Evolutionary conservation across 169 alveolate genomes (phyloP).

Genomic region (Babesia caballi): DNA sequence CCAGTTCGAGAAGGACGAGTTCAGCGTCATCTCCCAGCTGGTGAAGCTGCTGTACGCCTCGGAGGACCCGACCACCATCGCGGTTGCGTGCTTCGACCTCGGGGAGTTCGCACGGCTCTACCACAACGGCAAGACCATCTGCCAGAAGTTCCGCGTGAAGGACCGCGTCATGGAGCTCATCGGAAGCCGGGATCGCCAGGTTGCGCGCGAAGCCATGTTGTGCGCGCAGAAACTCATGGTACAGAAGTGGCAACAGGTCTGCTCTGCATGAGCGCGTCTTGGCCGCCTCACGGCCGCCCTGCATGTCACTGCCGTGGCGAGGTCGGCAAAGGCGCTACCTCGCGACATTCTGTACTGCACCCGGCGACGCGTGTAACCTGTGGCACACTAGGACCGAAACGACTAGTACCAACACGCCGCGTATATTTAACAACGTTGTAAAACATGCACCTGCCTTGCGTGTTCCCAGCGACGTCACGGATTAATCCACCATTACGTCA

Average conservation of each 20-base stretch:
- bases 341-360: too few relatives aligned
- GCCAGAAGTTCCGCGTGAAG: constrained; percentile 81
- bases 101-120: constrained; percentile 87
- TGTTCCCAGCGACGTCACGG: too few relatives aligned
- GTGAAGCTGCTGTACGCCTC: constrained; percentile 75
- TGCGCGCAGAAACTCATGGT: constrained; percentile 87
- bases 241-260: constrained; percentile 79
- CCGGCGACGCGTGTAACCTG: too few relatives aligned
- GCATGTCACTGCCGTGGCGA: too few relatives aligned
- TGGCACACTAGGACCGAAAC: too few relatives aligned
- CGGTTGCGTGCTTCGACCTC: constrained; percentile 87
- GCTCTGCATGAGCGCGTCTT: background rate
- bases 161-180: constrained; percentile 81
- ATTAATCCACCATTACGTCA: too few relatives aligned
- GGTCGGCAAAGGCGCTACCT: too few relatives aligned
- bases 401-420: too few relatives aligned
- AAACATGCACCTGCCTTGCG: too few relatives aligned
- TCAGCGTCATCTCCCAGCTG: constrained; percentile 74
- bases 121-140: constrained; percentile 83
- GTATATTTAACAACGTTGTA: too few relatives aligned
- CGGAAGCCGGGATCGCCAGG: constrained; percentile 80
- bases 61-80: constrained; percentile 76
- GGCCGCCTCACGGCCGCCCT: too few relatives aligned
- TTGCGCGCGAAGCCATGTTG: constrained; percentile 83
- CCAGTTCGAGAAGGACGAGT: constrained; percentile 80